Percentiles rank a stretch among this genome's conserved stretches.
Evolutionary conservation across 2,329 filamentous ascomycete genomes (phyloP).

Genomic region (Arthrobotrys conoides): DNA sequence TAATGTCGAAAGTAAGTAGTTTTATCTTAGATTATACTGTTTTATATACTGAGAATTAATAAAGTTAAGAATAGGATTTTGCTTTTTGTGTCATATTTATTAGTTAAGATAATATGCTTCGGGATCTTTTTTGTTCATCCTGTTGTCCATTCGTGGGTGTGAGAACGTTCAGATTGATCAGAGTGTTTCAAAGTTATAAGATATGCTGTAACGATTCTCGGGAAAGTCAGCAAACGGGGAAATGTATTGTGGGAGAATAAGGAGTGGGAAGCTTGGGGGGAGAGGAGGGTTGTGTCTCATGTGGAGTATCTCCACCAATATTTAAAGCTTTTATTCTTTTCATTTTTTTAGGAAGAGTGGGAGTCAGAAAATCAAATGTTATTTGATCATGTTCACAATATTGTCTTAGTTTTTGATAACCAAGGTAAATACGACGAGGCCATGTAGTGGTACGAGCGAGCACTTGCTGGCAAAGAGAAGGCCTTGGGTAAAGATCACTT

Average conservation of each 20-base stretch:
- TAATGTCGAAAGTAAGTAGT: constrained; percentile 12
- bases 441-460: neutral
- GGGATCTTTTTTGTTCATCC: constrained; percentile 13
- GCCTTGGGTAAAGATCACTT: constrained; percentile 2
- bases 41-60: constrained; percentile 6
- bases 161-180: constrained; percentile 6
- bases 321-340: neutral
- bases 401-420: constrained; percentile 24
- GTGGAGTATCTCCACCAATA: constrained; percentile 12
- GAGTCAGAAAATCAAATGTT: neutral
- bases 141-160: constrained; percentile 15
- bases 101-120: constrained; percentile 11
- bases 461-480: neutral
- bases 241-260: neutral
- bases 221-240: neutral
- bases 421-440: constrained; percentile 21
- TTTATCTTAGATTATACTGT: constrained; percentile 17
- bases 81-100: constrained; percentile 10
- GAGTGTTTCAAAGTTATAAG: neutral
- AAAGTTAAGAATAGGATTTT: neutral
- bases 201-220: neutral
- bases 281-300: neutral
- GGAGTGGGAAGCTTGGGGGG: constrained; percentile 5
- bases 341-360: neutral
- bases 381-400: constrained; percentile 9